phyloP scores from a whole-genome alignment of 2,329 filamentous ascomycete genomes.

The Claviceps sp. region DNA sequence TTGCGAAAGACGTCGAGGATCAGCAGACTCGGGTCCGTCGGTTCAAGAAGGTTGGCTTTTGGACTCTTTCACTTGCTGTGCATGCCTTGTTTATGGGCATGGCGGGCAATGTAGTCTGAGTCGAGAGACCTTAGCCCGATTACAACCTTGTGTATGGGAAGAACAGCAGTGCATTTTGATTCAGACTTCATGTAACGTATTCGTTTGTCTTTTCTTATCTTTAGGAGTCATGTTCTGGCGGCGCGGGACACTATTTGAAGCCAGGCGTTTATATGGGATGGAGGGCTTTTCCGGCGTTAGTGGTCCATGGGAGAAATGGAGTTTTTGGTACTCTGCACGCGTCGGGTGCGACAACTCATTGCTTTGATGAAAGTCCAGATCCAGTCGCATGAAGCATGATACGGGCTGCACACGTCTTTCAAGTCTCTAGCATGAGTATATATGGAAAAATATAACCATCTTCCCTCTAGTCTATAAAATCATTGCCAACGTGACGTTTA shows the following conservation, averaged over 20 bases:
- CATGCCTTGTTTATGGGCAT: constrained; percentile 93
- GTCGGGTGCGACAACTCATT: too few species aligned
- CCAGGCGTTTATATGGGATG: not conserved
- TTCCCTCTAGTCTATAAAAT: not conserved
- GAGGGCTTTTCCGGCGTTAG: not conserved
- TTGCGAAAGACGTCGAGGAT: constrained; percentile 81
- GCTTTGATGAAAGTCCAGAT: not conserved
- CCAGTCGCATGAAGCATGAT: not conserved
- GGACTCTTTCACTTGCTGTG: constrained; percentile 83
- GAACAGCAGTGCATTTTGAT: not conserved
- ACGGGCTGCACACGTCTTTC: not conserved
- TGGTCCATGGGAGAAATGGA: not conserved
- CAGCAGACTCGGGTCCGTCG: constrained; percentile 74
- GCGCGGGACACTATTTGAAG: not conserved
- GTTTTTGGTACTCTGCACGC: not conserved
- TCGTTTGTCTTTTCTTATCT: not conserved
- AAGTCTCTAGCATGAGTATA: not conserved
- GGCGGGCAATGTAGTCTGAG: constrained; percentile 60
- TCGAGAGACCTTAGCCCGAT: not conserved
- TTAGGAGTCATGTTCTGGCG: not conserved
- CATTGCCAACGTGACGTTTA: not conserved
- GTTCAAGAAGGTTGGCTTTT: constrained; percentile 91
- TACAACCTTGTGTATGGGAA: not conserved
- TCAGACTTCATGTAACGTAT: not conserved
- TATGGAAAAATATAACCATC: not conserved